Evolutionary conservation across 345 rosid species (phyloP), one percentile per base, ranked within the genome.

Genomic region (Salix purpurea): DNA sequence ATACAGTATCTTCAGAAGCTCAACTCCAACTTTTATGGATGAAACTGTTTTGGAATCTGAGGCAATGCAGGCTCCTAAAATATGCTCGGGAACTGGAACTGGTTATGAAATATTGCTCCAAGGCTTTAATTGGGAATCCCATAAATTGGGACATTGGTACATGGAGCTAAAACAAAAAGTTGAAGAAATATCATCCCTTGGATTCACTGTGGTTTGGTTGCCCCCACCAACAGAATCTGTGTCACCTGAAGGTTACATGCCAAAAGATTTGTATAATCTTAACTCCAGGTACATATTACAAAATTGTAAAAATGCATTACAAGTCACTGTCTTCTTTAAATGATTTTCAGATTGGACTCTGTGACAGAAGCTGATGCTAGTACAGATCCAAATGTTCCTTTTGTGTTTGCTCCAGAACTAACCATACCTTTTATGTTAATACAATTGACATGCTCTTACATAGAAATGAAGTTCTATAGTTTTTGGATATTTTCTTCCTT

Each of bases 211-310:
- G 73, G 76, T 93, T 75, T 95, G 99, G 99, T 81, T 93, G 78
- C 99, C 99, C 67, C 97, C 99, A 36, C 97, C 99, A 9, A 93
- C 99, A 52, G 97, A 95, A 78, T 95, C 99, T 26, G 97, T 93
- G 83, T 93, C 99, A 77, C 97, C 96, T 81, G 97, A 95, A 93
- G 99, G 99, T 28, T 95, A 95, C 88, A 93, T 95, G 99, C 99
- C 99, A 30, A 91, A 72, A 83, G 99, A 95, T 79, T 85, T 92
- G 76, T 95, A 90, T 72, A 91, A 93, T 82, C 85, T 95, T 85
- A 90, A 90, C 85, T 95, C 97, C 81, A 92, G 97, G 99, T 93
- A 84, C 68, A 16, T 74, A 18, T 42, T 76, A 76, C 36, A 34
- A 71, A 72, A 34, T 69, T 71, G 19, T 42, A 24, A 11, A 65